Percentiles rank a stretch among this genome's conserved stretches.
phyloP scores from a whole-genome alignment of 768 basidiomycete species.

The Clitopilus hobsonii region DNA sequence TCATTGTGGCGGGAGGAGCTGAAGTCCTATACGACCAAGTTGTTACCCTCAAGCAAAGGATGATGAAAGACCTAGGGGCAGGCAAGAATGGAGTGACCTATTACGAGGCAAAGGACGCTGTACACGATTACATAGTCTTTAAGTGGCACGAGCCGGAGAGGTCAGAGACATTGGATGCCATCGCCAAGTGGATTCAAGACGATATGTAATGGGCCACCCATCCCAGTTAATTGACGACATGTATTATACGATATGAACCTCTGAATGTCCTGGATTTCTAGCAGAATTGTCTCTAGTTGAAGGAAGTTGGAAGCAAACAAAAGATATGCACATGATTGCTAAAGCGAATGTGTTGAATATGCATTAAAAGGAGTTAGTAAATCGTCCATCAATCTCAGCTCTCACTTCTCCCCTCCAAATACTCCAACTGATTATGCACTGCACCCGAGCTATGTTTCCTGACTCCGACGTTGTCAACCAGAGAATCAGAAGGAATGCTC shows the following conservation, averaged over 20 bases:
- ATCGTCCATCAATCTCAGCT: background rate
- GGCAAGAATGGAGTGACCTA: constrained; percentile 38
- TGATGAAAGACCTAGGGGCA: constrained; percentile 48
- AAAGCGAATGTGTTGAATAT: background rate
- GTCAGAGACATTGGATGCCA: constrained; percentile 38
- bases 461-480: too few species aligned
- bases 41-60: constrained; percentile 37
- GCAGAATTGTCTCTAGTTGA: too few species aligned
- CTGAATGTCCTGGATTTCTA: too few species aligned
- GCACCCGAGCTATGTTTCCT: too few species aligned
- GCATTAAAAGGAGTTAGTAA: constrained; percentile 1
- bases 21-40: constrained; percentile 56
- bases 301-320: background rate
- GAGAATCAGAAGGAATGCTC: too few species aligned
- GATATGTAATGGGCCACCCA: background rate
- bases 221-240: too few species aligned
- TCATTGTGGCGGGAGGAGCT: constrained; percentile 52
- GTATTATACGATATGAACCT: too few species aligned
- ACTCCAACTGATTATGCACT: too few species aligned
- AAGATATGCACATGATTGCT: background rate
- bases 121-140: constrained; percentile 53
- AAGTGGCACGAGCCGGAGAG: constrained; percentile 50
- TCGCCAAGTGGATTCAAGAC: constrained; percentile 41
- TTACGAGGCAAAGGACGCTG: constrained; percentile 43
- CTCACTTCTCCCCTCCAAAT: too few species aligned